Base-by-base conservation (phyloP, 1,284 basidiomycete species). In the Marasmius oreades region DNA sequence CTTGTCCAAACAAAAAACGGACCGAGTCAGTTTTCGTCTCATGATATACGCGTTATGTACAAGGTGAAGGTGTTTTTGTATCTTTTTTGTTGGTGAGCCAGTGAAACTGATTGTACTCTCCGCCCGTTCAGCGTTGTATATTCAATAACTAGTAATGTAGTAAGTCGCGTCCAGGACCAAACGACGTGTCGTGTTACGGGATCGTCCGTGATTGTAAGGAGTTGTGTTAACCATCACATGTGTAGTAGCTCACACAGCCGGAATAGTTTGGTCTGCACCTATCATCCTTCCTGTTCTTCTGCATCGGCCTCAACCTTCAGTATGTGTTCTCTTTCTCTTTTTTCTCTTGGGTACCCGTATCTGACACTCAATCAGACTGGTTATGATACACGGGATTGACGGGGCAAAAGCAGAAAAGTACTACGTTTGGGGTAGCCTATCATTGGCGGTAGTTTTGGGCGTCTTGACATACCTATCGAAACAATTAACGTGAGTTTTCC, bases 21-120 rank as follows among this genome's bases (percentile, higher is more conserved):
- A 50, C 28, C 12, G 47, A 50, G 26, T 50, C n/a, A 50, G 47
- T 50, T 50, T 33, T 33, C 47, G 47, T 7, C 31, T 50, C 7
- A n/a, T 50, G 26, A 26, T 50, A 1, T 50, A 50, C 14, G 47
- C 47, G 4, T 16, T 50, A 16, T 31, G 24, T 7, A 26, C 14
- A 26, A 50, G 18, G 47, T 50, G 18, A 24, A 4, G 10, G 10
- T 10, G 10, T 5, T 5, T 31, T 10, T 18, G 1, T 42, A 7
- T 2, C 39, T 31, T 10, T 10, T 31, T 31, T 31, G 10, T 31
- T 31, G 28, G 10, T 31, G 28, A 31, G 10, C 5, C 4, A 31
- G 28, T 31, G 5, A 31, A 31, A 31, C 28, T 31, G 28, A 31
- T 10, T 31, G 28, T 31, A 31, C 28, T 31, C 5, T 31, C 28